Base-by-base conservation (phyloP, 106 monocot species). In the Ottelia alismoides region DNA sequence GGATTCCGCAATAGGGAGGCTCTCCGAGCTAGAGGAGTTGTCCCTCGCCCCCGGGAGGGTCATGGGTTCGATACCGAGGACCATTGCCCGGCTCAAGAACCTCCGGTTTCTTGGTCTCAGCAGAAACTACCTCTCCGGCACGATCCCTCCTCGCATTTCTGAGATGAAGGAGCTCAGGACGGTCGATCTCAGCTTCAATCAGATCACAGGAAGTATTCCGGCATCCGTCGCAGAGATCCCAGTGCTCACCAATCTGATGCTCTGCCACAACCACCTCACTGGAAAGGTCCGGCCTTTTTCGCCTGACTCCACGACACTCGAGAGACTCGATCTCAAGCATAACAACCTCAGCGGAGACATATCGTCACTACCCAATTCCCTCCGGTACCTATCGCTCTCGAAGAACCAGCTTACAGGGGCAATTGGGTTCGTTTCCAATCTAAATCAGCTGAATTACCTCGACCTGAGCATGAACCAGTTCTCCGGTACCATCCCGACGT, bases 1-100 rank as follows among this genome's bases (percentile, higher is more conserved):
- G 25, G 47, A 66, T 2, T 10, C 69, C 27, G 29, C 82, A 40
- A 25, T 89, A 43, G 61, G 66, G 27, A 65, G 55, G 28, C 74
- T 92, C 76, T 57, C 79, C 49, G 68, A 73, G 7, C 86, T 92
- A 58, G 2, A 65, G 19, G 67, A 70, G 44, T 76, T 86, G 17
- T 82, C 86, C 19, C 82, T 92, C 68, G 78, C 76, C 25, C 79
- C 92, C 16, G 92, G 86, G 56, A 72, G 72, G 52, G 88, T 88
- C 47, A 58, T 47, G 21, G 87, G 87, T 2, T 58, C 69, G 20
- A 45, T 80, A 18, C 85, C 85, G 1, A 0, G 26, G 45, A 20
- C 70, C 56, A 28, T 88, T 25, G 19, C 67, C 35, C 28, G 3
- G 22, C 63, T 68, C 53, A 25, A 64, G 40, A 21, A 21, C 49